Base-by-base conservation (phyloP, 495 filamentous ascomycete genomes). In the Lasiosphaeriaceae sp. region DNA sequence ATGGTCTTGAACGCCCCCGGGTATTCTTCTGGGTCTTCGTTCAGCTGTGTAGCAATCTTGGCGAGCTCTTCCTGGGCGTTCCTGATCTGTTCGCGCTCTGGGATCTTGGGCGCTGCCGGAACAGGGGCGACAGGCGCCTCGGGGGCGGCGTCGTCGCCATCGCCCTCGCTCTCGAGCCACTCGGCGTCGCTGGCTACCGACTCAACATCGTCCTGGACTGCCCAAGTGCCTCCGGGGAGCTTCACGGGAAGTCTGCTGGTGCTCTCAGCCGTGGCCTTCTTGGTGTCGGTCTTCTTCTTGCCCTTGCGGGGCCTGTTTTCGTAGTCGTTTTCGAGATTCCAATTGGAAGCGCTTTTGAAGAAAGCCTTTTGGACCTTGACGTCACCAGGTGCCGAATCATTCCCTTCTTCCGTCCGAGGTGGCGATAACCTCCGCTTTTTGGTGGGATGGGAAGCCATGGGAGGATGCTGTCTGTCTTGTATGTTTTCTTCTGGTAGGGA, bases 41-140 rank as follows among this genome's bases (percentile, higher is more conserved):
- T 96, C 62, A 98, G 79, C 51, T 86, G 72, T 9, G 79, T 79
- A 16, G 92, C 94, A 50, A 95, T 81, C 62, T 84, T 85, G 12
- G 94, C 93, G 24, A 98, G 70, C 64, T 97, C 92, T 66, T 97
- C 94, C 73, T 97, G 96, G 20, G 91, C 92, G 57, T 89, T 83
- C 12, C 89, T 50, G 20, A 97, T 86, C 64, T 96, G 90, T 63
- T 92, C 80, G 54, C 85, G 84, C 58, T 85, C 74, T 2, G 90
- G 82, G 24, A 90, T 77, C 64, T 81, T 81, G 45, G 86, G 83
- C 56, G 76, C 74, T 56, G 83, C 73, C 48, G 82, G 80, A 31
- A 73, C 72, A 20, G 55, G 52, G 20, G 55, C 48, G n/a, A 55
- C 57, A 8, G 54, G 62, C 21, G 77, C 63, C 54, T 78, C 70